Evolutionary conservation across 176 grass and related monocot genomes (phyloP).

Genomic region (Saccharum spontaneum): DNA sequence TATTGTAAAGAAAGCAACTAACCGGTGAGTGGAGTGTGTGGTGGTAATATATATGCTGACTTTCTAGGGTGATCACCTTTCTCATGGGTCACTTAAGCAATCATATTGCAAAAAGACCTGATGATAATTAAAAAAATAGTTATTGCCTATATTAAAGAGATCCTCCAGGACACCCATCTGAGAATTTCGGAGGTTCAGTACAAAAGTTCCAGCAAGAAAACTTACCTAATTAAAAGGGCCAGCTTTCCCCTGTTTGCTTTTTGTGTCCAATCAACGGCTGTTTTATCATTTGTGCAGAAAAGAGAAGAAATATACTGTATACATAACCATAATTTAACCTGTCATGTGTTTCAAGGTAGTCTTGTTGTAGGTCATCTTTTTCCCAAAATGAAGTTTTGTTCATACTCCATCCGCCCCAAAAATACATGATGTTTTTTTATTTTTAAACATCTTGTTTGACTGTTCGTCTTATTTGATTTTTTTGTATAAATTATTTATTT

Average conservation of each 20-base stretch:
- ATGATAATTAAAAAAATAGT: not conserved
- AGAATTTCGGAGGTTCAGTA: not conserved
- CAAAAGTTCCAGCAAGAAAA: slow-evolving; percentile 22
- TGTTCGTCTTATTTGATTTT: too few species aligned
- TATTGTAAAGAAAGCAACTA: slow-evolving; percentile 35
- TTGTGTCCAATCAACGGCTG: not conserved
- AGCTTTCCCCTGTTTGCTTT: slow-evolving; percentile 14
- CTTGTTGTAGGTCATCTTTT: not conserved
- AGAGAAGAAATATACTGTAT: not conserved
- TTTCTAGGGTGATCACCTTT: slow-evolving; percentile 16
- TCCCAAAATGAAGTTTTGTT: not conserved
- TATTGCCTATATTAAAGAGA: not conserved
- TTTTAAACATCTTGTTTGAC: too few species aligned
- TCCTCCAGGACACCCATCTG: slow-evolving; percentile 11
- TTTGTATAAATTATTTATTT: too few species aligned
- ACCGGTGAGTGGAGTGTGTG: slow-evolving; percentile 12
- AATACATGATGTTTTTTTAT: too few species aligned
- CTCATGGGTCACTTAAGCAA: slow-evolving; percentile 23
- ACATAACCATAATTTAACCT: not conserved
- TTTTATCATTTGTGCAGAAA: slow-evolving; percentile 26
- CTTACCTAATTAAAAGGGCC: not conserved
- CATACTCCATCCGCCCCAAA: not conserved
- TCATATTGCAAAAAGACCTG: slow-evolving; percentile 32
- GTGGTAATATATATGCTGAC: slow-evolving; percentile 24
- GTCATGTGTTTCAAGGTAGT: not conserved